phyloP scores from a whole-genome alignment of 208 protist genomes.

The Entamoeba moshkovskii region DNA sequence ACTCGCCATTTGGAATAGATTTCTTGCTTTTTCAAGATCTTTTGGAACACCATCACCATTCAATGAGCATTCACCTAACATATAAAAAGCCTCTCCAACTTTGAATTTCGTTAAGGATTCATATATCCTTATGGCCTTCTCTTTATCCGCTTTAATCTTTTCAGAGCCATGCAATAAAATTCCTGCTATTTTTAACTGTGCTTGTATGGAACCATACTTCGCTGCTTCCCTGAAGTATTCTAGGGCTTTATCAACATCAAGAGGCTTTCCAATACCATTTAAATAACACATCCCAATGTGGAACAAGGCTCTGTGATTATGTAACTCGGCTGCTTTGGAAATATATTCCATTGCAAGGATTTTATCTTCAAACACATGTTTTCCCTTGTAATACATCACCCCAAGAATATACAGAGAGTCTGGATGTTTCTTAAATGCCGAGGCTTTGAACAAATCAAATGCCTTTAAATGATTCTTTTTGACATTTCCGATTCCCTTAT shows the following conservation, averaged over 20 bases:
- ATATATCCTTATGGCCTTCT: not conserved
- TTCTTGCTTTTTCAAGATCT: not conserved
- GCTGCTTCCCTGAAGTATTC: not conserved
- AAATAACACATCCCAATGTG: not conserved
- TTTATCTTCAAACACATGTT: not conserved
- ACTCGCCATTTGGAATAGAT: not conserved
- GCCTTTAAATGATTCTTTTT: not conserved
- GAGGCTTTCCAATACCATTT: not conserved
- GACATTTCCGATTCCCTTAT: not conserved
- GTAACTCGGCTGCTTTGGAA: not conserved
- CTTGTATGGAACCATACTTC: not conserved
- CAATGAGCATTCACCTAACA: not conserved
- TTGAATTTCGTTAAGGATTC: not conserved
- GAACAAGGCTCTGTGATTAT: not conserved
- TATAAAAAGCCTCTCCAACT: not conserved
- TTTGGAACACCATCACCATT: not conserved
- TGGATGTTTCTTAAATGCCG: not conserved
- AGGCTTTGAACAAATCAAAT: not conserved
- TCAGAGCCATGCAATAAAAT: not conserved
- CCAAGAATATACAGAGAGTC: not conserved
- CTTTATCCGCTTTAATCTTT: not conserved
- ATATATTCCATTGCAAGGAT: not conserved
- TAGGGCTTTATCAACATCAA: not conserved
- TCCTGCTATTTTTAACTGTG: not conserved
- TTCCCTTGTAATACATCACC: not conserved